Conservation (phyloP, 371 early-diverging fungal species). For the Mortierella sp. region DNA sequence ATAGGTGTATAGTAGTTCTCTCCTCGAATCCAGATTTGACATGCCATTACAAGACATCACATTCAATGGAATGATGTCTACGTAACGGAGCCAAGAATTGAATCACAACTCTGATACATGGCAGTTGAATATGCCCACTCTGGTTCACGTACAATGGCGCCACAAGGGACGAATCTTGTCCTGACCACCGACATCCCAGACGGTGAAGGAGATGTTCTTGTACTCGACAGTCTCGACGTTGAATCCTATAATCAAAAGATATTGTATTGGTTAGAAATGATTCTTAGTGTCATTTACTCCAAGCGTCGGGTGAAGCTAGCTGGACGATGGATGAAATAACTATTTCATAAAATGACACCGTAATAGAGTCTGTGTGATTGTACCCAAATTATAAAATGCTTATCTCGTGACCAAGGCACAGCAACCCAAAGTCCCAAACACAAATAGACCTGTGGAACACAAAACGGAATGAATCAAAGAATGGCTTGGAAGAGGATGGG, state of each 20-base stretch:
- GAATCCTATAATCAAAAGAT: slow-evolving; percentile 77
- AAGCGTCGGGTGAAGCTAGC: not conserved
- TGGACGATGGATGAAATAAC: not conserved
- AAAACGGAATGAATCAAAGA: slow-evolving; percentile 1
- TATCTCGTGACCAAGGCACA: slow-evolving; percentile 9
- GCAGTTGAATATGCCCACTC: not conserved
- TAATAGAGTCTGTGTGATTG: not conserved
- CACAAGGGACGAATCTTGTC: slow-evolving; percentile 96
- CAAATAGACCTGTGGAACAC: slow-evolving; percentile 10
- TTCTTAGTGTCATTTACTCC: not conserved
- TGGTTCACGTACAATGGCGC: slow-evolving; percentile 77
- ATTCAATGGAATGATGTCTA: not conserved
- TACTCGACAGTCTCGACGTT: slow-evolving; percentile 98
- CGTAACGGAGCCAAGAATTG: not conserved
- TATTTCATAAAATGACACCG: too few relatives aligned
- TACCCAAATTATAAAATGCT: not conserved
- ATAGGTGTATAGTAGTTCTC: too few relatives aligned
- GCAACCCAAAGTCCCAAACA: slow-evolving; percentile 11
- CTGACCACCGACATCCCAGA: slow-evolving; percentile 99
- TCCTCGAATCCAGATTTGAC: not conserved
- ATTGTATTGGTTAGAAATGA: not conserved
- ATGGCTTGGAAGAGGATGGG: not conserved
- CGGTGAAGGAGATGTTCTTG: slow-evolving; percentile 97
- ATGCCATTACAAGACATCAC: not conserved
- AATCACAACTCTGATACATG: not conserved